phyloP scores from a whole-genome alignment of 352 stramenopile genomes.

The Globisporangium yorkense region DNA sequence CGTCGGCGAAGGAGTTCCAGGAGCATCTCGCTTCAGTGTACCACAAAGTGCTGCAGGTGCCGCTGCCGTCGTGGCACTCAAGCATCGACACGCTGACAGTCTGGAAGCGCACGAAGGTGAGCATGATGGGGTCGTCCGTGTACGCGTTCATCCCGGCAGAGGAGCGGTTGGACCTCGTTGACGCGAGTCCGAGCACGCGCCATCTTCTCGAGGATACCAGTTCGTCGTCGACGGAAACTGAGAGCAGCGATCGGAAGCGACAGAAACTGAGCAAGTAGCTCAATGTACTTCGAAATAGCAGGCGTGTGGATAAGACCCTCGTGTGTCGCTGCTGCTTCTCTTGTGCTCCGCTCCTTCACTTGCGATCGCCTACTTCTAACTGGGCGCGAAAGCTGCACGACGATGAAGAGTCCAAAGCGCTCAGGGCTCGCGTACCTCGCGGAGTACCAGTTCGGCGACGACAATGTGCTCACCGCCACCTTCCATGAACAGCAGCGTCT shows the following conservation, averaged over 20 bases:
- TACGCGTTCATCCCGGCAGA: conserved; percentile 76
- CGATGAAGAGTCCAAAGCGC: conserved; percentile 44
- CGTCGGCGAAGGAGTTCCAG: conserved; percentile 90
- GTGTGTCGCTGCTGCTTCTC: too few relatives aligned
- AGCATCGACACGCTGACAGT: conserved; percentile 90
- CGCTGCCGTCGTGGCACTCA: conserved; percentile 90
- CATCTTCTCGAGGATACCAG: conserved; percentile 36
- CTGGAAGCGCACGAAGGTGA: conserved; percentile 92
- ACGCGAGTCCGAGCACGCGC: conserved; percentile 52
- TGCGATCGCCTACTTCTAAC: background rate
- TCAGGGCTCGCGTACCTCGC: conserved; percentile 41
- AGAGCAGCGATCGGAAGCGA: background rate
- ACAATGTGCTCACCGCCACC: conserved; percentile 52
- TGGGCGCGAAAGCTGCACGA: background rate
- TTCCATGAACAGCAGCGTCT: conserved; percentile 37
- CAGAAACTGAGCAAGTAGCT: background rate
- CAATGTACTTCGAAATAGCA: too few relatives aligned
- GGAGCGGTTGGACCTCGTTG: conserved; percentile 66
- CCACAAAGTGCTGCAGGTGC: conserved; percentile 91
- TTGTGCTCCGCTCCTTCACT: background rate
- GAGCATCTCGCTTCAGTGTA: conserved; percentile 87
- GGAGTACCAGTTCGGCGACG: conserved; percentile 61
- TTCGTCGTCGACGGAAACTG: background rate
- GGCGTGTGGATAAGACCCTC: too few relatives aligned
- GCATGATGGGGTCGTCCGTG: conserved; percentile 73